phyloP scores from a whole-genome alignment of 2,329 filamentous ascomycete genomes.

The Fusarium euwallaceae region DNA sequence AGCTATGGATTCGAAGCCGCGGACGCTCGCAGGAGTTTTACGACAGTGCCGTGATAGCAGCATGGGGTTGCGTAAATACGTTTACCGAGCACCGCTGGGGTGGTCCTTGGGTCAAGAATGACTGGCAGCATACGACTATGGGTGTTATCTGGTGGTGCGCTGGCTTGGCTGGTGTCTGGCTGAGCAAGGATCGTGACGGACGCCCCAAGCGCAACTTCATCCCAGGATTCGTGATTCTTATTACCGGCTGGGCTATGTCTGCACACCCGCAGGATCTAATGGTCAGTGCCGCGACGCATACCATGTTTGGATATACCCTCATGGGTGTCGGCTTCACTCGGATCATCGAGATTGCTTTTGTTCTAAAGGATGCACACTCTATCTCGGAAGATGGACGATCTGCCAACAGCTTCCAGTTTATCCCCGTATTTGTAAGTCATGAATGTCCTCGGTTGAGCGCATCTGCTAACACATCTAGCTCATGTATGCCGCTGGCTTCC shows the following conservation, averaged over 20 bases:
- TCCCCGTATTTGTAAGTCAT: slow-evolving; percentile 68
- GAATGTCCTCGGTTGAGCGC: accelerated
- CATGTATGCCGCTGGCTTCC: slow-evolving; percentile 90
- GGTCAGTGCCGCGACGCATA: slow-evolving; percentile 89
- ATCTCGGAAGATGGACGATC: slow-evolving; percentile 76
- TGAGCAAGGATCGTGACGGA: slow-evolving; percentile 86
- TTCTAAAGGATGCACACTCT: slow-evolving; percentile 79
- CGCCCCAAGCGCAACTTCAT: slow-evolving; percentile 92
- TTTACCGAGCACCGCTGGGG: slow-evolving; percentile 99
- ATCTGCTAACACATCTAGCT: slow-evolving; percentile 66
- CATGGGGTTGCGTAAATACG: slow-evolving; percentile 97
- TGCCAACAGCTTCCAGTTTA: slow-evolving; percentile 71
- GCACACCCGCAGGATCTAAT: slow-evolving; percentile 87
- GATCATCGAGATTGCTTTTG: slow-evolving; percentile 91
- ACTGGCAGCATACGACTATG: slow-evolving; percentile 99
- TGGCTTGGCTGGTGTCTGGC: slow-evolving; percentile 90
- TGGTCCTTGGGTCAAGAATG: slow-evolving; percentile 87
- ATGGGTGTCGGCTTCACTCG: slow-evolving; percentile 89
- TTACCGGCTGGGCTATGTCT: slow-evolving; percentile 97
- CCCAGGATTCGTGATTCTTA: slow-evolving; percentile 87
- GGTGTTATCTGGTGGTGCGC: slow-evolving; percentile 99
- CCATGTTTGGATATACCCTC: slow-evolving; percentile 92
- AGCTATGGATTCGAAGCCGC: slow-evolving; percentile 84
- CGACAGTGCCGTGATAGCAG: slow-evolving; percentile 89
- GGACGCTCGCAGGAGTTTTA: slow-evolving; percentile 97